Percentiles rank a stretch among this genome's conserved stretches.
These are phyloP conservation scores for Byssothecium circinans DNA, from an alignment of 2,329 filamentous ascomycete species.

Conservation along the genomic window DNA sequence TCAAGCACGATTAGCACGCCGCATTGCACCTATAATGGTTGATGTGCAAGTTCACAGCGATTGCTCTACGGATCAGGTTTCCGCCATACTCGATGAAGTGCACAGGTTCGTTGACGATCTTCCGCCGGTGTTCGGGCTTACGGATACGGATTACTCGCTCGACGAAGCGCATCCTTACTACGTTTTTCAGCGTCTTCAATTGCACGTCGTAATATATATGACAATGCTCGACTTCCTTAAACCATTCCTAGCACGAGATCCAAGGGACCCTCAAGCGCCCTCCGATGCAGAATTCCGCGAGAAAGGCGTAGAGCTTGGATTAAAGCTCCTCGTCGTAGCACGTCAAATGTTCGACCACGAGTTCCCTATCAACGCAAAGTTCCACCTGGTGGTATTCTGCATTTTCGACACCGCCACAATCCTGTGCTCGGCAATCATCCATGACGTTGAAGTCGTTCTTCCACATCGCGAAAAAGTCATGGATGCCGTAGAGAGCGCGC, in stretches of 20 bases:
- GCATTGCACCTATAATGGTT: conserved; percentile 28
- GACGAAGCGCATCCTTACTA: conserved; percentile 50
- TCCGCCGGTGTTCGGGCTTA: conserved; percentile 46
- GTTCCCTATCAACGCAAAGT: conserved; percentile 52
- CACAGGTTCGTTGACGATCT: conserved; percentile 50
- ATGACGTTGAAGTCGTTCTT: conserved; percentile 50
- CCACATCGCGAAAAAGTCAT: conserved; percentile 48
- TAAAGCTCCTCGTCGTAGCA: conserved; percentile 49
- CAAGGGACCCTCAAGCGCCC: conserved; percentile 26
- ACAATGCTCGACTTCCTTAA: conserved; percentile 53
- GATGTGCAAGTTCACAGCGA: conserved; percentile 18
- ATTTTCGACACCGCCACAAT: conserved; percentile 57
- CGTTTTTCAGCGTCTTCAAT: conserved; percentile 50
- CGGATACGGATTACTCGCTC: conserved; percentile 46
- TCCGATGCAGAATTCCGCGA: conserved; percentile 45
- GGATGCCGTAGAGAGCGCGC: conserved; percentile 40
- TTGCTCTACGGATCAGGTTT: conserved; percentile 25
- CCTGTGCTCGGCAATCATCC: conserved; percentile 55
- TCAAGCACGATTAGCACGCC: conserved; percentile 43
- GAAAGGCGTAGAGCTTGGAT: conserved; percentile 49
- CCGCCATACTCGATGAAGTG: conserved; percentile 38
- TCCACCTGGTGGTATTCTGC: conserved; percentile 54
- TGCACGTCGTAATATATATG: conserved; percentile 51
- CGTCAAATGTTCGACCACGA: conserved; percentile 49
- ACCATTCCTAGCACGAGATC: conserved; percentile 47